A percentile compares a stretch with the other conserved stretches of the same genome.
These are phyloP conservation scores for Corchorus olitorius DNA, from an alignment of 345 rosid species.

Conservation along the genomic window DNA sequence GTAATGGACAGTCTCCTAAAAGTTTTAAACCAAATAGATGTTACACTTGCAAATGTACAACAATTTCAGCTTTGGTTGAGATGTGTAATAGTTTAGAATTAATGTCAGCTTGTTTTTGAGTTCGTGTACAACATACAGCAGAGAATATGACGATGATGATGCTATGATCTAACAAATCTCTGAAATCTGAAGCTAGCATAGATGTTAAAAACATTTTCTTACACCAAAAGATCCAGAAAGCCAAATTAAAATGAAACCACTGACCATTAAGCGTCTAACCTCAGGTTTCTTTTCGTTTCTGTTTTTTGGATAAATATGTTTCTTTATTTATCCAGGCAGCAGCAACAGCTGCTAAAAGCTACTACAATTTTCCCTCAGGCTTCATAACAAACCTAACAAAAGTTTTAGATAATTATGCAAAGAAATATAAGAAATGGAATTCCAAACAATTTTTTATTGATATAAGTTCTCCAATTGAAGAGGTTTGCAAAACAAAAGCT, in stretches of 20 bases:
- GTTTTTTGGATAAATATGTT: no score
- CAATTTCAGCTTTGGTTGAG: not conserved
- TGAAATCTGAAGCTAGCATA: not conserved
- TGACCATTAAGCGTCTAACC: not conserved
- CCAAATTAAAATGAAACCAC: not conserved
- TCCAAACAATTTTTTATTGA: not conserved
- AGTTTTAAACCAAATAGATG: not conserved
- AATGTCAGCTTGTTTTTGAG: not conserved
- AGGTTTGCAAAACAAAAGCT: not conserved
- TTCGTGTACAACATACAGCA: not conserved
- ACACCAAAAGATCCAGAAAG: not conserved
- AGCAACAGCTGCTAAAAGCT: no score
- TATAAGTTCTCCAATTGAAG: not conserved
- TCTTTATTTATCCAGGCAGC: no score
- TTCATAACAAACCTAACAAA: not conserved
- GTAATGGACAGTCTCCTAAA: not conserved
- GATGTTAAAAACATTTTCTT: slow-evolving; percentile 5
- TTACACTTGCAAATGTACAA: not conserved
- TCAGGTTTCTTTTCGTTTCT: no score
- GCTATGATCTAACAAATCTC: slow-evolving; percentile 8
- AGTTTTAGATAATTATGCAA: not conserved
- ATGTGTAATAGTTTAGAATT: not conserved
- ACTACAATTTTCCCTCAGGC: not conserved
- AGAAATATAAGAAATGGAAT: not conserved
- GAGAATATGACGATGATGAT: not conserved